Base-by-base conservation (phyloP, 78 protist genomes). In the Chrysochromulina tobinii region DNA sequence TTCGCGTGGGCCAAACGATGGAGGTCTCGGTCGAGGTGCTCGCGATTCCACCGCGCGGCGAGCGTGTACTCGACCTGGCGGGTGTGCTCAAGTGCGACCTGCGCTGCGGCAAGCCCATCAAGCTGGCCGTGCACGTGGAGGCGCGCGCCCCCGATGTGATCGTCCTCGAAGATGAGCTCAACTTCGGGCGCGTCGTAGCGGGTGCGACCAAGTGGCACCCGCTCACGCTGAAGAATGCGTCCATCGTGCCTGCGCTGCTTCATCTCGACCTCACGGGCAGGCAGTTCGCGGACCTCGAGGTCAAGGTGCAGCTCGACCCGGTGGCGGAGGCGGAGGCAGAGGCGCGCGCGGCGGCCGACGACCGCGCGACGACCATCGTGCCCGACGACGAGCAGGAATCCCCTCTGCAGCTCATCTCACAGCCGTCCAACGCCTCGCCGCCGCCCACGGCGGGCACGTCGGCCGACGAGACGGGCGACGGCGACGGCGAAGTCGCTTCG, bases 181-280 rank as follows among this genome's bases (percentile, higher is more conserved):
- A 75, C 38, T 94, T 91, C 21, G 93, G 93, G 1, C 53, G 89
- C 14, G 91, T 92, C n/a, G 27, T 68, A 54, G 75, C 92, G 61
- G 94, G 94, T 15, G 68, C 75, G 20, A 3, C 12, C 3, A 1
- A 51, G 23, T 0, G 55, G 38, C 12, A 0, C 17, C 14, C 53
- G 53, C 68, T 92, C 55, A 83, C 93, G 38, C 27, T 94, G 9
- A 51, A 1, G 21, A 94, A 94, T 90, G 20, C 38, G 6, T 54
- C 86, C 57, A 3, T 57, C 17, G 5, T 81, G 1, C n/a, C 75
- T 1, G 95, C 95, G 20, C 17, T 72, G 27, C 48, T 89, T 12
- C 6, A 18, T 57, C 18, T 48, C 38, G 91, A 90, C 38, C 64
- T 93, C 48, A 11, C 88, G 23, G 57, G 3, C 23, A 38, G 38